Percentiles rank a stretch among this genome's conserved stretches.
Evolutionary conservation across 2,329 filamentous ascomycete genomes (phyloP).

Genomic region (Clarireedia hainanense): DNA sequence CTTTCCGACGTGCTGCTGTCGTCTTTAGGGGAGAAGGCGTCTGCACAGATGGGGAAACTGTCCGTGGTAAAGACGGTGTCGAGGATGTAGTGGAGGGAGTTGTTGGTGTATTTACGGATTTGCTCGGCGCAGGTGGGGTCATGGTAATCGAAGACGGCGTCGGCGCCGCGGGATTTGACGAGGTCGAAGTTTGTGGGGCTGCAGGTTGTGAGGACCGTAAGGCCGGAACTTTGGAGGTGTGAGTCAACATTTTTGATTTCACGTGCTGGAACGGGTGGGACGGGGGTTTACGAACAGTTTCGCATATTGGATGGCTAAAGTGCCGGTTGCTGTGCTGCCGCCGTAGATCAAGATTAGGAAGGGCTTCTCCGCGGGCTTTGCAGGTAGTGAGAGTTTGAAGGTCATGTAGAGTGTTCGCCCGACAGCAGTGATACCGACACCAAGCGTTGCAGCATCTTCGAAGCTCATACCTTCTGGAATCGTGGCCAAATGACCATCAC

Average conservation of each 20-base stretch:
- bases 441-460: constrained; percentile 35
- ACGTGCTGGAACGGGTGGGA: neutral
- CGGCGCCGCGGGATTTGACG: constrained; percentile 33
- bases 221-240: constrained; percentile 12
- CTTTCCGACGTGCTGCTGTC: no score
- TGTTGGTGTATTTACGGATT: constrained; percentile 41
- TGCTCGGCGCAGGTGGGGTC: constrained; percentile 33
- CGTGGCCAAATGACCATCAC: constrained; percentile 34
- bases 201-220: constrained; percentile 29
- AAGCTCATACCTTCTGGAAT: constrained; percentile 37
- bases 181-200: constrained; percentile 32
- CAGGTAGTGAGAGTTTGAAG: neutral
- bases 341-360: constrained; percentile 29
- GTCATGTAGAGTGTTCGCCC: constrained; percentile 11
- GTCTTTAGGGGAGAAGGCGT: constrained; percentile 1
- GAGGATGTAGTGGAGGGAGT: constrained; percentile 24
- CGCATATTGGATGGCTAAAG: constrained; percentile 29
- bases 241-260: neutral
- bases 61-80: constrained; percentile 29
- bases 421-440: constrained; percentile 12
- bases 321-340: constrained; percentile 22
- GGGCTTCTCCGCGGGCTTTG: neutral
- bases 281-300: constrained; percentile 27
- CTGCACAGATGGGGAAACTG: constrained; percentile 7
- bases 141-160: constrained; percentile 36